Evolutionary conservation across 129 eudicot genomes (phyloP), one percentile per base, ranked within the genome.

Genomic region (Gnaphalium uliginosum): DNA sequence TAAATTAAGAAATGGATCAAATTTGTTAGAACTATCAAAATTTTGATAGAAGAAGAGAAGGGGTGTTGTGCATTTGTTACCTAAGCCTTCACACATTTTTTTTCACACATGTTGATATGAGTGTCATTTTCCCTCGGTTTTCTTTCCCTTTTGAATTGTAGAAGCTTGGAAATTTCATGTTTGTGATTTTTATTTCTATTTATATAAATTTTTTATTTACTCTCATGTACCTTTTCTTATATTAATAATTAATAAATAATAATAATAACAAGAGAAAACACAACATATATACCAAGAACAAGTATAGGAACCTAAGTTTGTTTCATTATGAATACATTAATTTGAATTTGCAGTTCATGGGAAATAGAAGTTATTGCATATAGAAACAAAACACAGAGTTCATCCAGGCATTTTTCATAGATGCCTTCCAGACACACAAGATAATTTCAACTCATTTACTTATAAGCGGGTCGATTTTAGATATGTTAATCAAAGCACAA

Each of bases 31-130:
- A 29, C 15, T 26, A 18, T 3, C 22, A 29, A 51, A 3, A 39
- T 22, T 30, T 76, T 65, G 81, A 51, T 37, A 21, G 53, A 46
- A 71, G 57, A 24, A 37, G 29, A 70, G 43, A 41, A 71, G 77
- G 82, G 51, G 2, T 51, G n/a, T 61, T 71, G 72, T 50, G 82
- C 76, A 71, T 78, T 78, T 78, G 51, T 78, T 50, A 78, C 77
- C 77, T 26, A 78, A 78, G 72, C 77, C 72, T 62, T 59, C 82
- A 46, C 82, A 78, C 82, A 78, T 76, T 73, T 66, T 21, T 6
- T 56, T 18, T 56, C 21, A 56, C 61, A 56, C 15, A 54, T 54
- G 24, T 54, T 46, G 64, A 10, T 14, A 26, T 29, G 53, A 64
- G 64, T 76, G 74, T 76, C 80, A 8, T 76, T 66, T 76, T 76